Evolutionary conservation across 371 early-diverging fungal species (phyloP).

Genomic region (Rhizopus arrhizus): DNA sequence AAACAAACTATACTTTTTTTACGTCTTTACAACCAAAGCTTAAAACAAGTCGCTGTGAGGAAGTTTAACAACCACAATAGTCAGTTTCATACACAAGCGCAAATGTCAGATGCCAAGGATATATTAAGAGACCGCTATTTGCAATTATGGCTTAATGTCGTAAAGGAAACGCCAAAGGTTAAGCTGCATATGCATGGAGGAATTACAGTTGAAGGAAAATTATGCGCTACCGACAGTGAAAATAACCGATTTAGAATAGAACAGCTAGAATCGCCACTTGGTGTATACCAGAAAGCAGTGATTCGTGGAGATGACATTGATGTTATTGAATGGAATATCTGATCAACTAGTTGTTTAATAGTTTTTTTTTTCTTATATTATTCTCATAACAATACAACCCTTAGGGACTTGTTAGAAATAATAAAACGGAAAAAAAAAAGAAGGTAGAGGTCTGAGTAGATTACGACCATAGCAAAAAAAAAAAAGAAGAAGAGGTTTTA

Average conservation of each 20-base stretch:
- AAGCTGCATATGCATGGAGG: constrained; percentile 39
- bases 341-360: background rate
- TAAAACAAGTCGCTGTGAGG: too few relatives aligned
- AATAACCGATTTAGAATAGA: constrained; percentile 55
- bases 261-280: constrained; percentile 49
- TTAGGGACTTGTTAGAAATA: too few relatives aligned
- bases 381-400: too few relatives aligned
- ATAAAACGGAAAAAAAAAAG: too few relatives aligned
- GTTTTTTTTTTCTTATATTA: background rate
- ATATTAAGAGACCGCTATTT: constrained; percentile 46
- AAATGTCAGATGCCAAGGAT: constrained; percentile 15
- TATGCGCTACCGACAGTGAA: constrained; percentile 51
- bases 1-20: too few relatives aligned
- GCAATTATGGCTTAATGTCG: constrained; percentile 45
- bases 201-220: constrained; percentile 39
- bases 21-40: too few relatives aligned
- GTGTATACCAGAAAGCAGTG: constrained; percentile 48
- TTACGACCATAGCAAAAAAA: too few relatives aligned
- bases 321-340: constrained; percentile 22
- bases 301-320: constrained; percentile 57
- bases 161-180: constrained; percentile 23
- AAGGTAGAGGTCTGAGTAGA: too few relatives aligned
- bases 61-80: background rate
- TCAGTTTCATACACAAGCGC: background rate
- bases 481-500: too few relatives aligned